Percentiles rank a stretch among this genome's conserved stretches.
phyloP scores from a whole-genome alignment of 805 yeast species.

The Candida railenensis region DNA sequence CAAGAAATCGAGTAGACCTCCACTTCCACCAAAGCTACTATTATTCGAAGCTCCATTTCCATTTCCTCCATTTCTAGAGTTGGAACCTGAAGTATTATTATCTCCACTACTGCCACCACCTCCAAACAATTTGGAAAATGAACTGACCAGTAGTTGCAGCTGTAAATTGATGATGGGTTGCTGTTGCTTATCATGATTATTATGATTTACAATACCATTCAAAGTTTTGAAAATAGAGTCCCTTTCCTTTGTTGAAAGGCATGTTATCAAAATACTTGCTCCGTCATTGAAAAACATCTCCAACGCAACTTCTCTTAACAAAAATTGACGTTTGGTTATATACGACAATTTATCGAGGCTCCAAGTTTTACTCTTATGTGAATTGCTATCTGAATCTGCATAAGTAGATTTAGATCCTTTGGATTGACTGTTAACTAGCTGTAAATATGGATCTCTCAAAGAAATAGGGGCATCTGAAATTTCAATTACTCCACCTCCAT shows the following conservation, averaged over 20 bases:
- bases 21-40: conserved; percentile 36
- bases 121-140: conserved; percentile 1
- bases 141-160: conserved; percentile 3
- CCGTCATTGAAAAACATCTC: conserved; percentile 78
- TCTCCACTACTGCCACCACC: background rate
- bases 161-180: background rate
- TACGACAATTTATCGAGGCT: conserved; percentile 56
- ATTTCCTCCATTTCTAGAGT: background rate
- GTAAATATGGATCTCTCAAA: conserved; percentile 67
- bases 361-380: conserved; percentile 60
- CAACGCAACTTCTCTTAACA: conserved; percentile 76
- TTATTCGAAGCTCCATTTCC: conserved; percentile 26
- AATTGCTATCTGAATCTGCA: background rate
- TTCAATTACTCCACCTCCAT: conserved; percentile 59
- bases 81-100: background rate
- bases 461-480: conserved; percentile 61
- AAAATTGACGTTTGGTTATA: conserved; percentile 70
- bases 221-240: conserved; percentile 51
- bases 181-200: background rate
- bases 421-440: conserved; percentile 55
- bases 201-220: background rate
- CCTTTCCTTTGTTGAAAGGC: conserved; percentile 50
- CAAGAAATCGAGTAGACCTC: conserved; percentile 7
- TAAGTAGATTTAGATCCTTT: conserved; percentile 8
- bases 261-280: conserved; percentile 66